Conservation (phyloP, 345 rosid genomes). For the Ceriops zippeliana region DNA sequence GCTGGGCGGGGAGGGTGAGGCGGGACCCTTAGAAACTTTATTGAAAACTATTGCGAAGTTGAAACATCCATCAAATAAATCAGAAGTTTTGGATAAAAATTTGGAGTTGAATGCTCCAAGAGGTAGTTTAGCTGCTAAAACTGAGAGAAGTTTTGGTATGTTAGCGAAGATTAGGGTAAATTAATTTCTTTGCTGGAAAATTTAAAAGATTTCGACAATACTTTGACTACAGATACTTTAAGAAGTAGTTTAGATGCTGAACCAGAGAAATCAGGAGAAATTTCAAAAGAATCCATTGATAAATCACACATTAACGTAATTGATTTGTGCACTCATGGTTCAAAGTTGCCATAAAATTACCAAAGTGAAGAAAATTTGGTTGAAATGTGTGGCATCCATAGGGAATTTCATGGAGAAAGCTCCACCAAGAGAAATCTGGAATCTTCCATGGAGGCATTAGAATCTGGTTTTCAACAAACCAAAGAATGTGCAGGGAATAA, state of each 20-base stretch:
- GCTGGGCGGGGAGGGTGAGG: not conserved
- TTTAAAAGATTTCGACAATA: not conserved
- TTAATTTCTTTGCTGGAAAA: not conserved
- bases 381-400: not conserved
- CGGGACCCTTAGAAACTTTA: constrained; percentile 4
- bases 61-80: constrained; percentile 1
- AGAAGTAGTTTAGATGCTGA: not conserved
- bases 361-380: not conserved
- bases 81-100: not conserved
- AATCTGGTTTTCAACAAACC: constrained; percentile 8
- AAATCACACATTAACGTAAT: not conserved
- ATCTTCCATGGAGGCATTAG: constrained; percentile 16
- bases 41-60: constrained; percentile 25
- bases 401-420: constrained; percentile 9
- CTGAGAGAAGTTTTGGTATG: not conserved
- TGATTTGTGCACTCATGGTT: not conserved
- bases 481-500: not conserved
- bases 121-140: not conserved
- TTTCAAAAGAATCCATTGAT: not conserved
- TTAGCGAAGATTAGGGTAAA: not conserved
- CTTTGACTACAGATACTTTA: not conserved
- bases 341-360: constrained; percentile 7
- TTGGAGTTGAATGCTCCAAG: not conserved
- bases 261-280: not conserved
- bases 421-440: constrained; percentile 16